phyloP scores from a whole-genome alignment of 1,139 yeast genomes.

The Protomyces inouyei region DNA sequence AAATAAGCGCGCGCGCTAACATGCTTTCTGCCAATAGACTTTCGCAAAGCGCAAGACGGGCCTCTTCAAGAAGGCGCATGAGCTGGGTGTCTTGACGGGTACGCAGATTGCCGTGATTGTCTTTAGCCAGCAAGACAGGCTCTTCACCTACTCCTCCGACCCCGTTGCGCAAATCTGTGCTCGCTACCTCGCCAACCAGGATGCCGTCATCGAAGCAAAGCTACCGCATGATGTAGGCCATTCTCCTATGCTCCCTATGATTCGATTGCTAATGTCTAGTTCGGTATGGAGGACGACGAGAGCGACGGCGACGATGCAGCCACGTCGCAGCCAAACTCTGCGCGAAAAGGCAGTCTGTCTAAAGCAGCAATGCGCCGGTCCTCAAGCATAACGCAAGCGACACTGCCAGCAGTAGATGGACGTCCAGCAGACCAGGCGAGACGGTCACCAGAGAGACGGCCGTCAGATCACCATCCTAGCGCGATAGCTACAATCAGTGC shows the following conservation, averaged over 20 bases:
- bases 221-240: constrained; percentile 10
- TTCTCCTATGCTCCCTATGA: not conserved
- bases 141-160: constrained; percentile 43
- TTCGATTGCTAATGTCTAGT: not conserved
- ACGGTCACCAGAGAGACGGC: not conserved
- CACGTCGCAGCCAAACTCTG: not conserved
- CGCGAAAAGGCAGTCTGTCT: not conserved
- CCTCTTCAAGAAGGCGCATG: constrained; percentile 91
- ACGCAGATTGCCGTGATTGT: constrained; percentile 90
- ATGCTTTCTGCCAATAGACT: constrained; percentile 44
- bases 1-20: not conserved
- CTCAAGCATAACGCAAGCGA: not conserved
- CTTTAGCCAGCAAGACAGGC: constrained; percentile 73
- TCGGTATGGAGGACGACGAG: constrained; percentile 11
- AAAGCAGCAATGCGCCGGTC: not conserved
- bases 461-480: not conserved
- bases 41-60: constrained; percentile 95
- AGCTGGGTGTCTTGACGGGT: constrained; percentile 83
- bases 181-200: not conserved
- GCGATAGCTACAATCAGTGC: not conserved
- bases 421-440: not conserved
- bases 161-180: constrained; percentile 17
- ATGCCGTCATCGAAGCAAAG: constrained; percentile 9
- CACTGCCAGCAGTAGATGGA: not conserved
- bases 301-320: constrained; percentile 10